Conservation (phyloP, 257 asterid genomes). For the Fraxinus pennsylvanica region DNA sequence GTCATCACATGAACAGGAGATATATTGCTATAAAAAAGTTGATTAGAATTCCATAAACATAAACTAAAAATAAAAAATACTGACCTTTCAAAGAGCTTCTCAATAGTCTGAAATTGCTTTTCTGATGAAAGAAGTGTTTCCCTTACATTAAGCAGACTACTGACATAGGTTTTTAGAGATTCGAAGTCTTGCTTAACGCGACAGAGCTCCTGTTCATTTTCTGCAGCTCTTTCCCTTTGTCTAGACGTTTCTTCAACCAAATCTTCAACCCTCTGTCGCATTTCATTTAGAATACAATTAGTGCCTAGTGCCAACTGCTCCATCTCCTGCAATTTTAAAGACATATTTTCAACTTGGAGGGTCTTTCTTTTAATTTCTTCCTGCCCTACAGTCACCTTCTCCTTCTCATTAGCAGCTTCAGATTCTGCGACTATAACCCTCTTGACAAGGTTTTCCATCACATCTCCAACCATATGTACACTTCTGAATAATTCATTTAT, state of each 20-base stretch:
- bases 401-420: constrained; percentile 75
- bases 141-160: constrained; percentile 86
- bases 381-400: constrained; percentile 67
- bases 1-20: background rate
- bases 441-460: constrained; percentile 88
- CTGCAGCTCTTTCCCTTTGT: constrained; percentile 95
- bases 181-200: constrained; percentile 95
- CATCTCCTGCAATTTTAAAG: constrained; percentile 85
- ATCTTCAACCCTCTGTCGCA: constrained; percentile 95
- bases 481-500: constrained; percentile 61
- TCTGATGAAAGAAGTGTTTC: constrained; percentile 97
- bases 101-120: constrained; percentile 96
- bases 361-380: constrained; percentile 73
- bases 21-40: background rate
- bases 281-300: constrained; percentile 72
- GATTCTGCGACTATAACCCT: constrained; percentile 84
- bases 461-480: constrained; percentile 78
- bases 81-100: constrained; percentile 92
- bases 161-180: constrained; percentile 84
- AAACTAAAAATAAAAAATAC: constrained; percentile 32
- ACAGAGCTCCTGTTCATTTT: constrained; percentile 89
- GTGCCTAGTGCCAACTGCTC: constrained; percentile 80
- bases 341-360: constrained; percentile 79
- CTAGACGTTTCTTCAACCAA: constrained; percentile 95
- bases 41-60: background rate